These are phyloP conservation scores for Wilhelminamyces savonicus DNA, from an alignment of 805 yeast genomes.

Conservation along the genomic window DNA sequence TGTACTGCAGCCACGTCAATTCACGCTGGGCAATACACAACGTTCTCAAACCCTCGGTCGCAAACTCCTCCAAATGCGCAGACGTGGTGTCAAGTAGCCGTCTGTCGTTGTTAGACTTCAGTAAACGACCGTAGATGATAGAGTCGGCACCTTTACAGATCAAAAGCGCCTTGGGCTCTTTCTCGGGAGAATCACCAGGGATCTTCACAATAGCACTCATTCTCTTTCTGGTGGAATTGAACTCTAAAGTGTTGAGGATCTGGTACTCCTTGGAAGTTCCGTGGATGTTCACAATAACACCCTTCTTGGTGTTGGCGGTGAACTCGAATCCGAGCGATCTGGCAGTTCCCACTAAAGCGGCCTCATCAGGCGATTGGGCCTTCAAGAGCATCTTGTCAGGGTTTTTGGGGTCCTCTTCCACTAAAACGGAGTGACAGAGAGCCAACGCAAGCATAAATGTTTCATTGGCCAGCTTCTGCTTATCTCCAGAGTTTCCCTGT, in stretches of 20 bases:
- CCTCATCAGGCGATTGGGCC: constrained; percentile 86
- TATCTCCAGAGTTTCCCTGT: constrained; percentile 40
- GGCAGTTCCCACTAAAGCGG: constrained; percentile 78
- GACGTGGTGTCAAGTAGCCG: constrained; percentile 58
- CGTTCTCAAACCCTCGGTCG: constrained; percentile 80
- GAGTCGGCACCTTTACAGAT: constrained; percentile 87
- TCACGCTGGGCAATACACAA: constrained; percentile 73
- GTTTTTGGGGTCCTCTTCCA: constrained; percentile 57
- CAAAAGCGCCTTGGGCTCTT: constrained; percentile 45
- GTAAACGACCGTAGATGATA: constrained; percentile 62
- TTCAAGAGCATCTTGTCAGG: constrained; percentile 52
- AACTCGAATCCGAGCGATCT: constrained; percentile 71
- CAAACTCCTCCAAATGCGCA: constrained; percentile 67
- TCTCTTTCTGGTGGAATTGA: constrained; percentile 81
- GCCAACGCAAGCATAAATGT: constrained; percentile 75
- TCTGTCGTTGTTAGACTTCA: constrained; percentile 38
- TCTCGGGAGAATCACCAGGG: constrained; percentile 44
- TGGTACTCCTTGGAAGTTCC: constrained; percentile 69
- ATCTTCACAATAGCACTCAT: constrained; percentile 78
- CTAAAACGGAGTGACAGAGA: constrained; percentile 71
- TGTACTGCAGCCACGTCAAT: constrained; percentile 54
- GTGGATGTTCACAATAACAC: constrained; percentile 60
- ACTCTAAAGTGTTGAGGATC: constrained; percentile 64
- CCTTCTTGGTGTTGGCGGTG: constrained; percentile 59
- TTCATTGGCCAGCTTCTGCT: constrained; percentile 55